Conservation (phyloP, 306 rosid genomes). For the Acmispon strigosus region DNA sequence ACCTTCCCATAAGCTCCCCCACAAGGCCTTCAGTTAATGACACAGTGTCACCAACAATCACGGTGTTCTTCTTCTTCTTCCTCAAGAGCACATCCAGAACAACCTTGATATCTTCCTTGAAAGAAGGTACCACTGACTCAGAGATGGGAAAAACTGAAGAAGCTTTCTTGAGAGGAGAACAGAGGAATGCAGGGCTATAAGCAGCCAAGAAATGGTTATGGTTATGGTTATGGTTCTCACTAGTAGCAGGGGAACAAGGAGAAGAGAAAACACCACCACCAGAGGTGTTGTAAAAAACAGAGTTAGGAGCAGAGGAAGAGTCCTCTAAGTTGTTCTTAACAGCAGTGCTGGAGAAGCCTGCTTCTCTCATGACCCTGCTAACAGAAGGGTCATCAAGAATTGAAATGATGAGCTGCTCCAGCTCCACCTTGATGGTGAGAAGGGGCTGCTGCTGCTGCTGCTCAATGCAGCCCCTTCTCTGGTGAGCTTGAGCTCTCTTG, state of each 20-base stretch:
- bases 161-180: slow-evolving; percentile 54
- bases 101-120: slow-evolving; percentile 60
- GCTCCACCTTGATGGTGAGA: slow-evolving; percentile 64
- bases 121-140: slow-evolving; percentile 11
- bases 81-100: slow-evolving; percentile 55
- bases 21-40: slow-evolving; percentile 57
- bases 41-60: slow-evolving; percentile 65
- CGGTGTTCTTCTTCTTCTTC: slow-evolving; percentile 64
- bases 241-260: slow-evolving; percentile 72
- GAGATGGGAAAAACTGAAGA: not conserved
- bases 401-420: slow-evolving; percentile 79
- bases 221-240: slow-evolving; percentile 28
- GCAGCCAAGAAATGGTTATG: slow-evolving; percentile 38
- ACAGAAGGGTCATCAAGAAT: slow-evolving; percentile 95
- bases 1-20: slow-evolving; percentile 47
- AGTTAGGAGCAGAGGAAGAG: slow-evolving; percentile 27
- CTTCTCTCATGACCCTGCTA: slow-evolving; percentile 96
- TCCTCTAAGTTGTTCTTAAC: slow-evolving; percentile 71
- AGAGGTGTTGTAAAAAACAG: slow-evolving; percentile 46
- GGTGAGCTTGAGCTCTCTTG: slow-evolving; percentile 93
- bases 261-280: slow-evolving; percentile 82
- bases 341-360: slow-evolving; percentile 78
- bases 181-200: slow-evolving; percentile 34
- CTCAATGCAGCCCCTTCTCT: slow-evolving; percentile 89
- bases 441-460: slow-evolving; percentile 83